Base-by-base conservation (phyloP, 371 early-diverging fungal species). In the Coemansia sp. region DNA sequence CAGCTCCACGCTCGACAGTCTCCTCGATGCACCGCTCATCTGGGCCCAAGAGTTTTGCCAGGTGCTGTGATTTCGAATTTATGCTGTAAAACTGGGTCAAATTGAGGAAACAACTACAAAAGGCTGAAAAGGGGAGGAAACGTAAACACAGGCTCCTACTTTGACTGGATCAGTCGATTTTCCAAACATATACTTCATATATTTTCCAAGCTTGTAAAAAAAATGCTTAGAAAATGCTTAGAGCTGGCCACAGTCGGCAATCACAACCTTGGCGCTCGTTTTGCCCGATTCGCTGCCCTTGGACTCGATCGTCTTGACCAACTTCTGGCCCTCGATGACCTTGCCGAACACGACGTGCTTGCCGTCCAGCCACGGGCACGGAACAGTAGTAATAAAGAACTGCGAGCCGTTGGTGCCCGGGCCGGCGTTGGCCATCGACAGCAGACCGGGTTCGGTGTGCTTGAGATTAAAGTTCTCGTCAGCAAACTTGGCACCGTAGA, bases 341-440 rank as follows among this genome's bases (percentile, higher is more conserved):
- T 78, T 47, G 57, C 99, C 99, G 80, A 99, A 99, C 50, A 99
- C 99, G 66, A 95, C 95, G 88, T 99, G 99, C 88, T 97, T 98
- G 69, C 94, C 94, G 82, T 99, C 97, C 69, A 99, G 89, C 98
- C 98, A 96, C 30, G n/a, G n/a, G n/a, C n/a, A n/a, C n/a, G n/a
- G n/a, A n/a, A n/a, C n/a, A n/a, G n/a, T n/a, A n/a, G n/a, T n/a
- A n/a, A n/a, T n/a, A n/a, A n/a, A 99, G 90, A 99, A 99, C 84
- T 99, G 99, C 68, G 94, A 94, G 63, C 99, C 99, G 86, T 99
- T 99, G 83, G 99, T 90, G 82, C 86, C 82, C 56, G 85, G 85
- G 52, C 99, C 99, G 71, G 93, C 85, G 80, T 99, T 99, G 65
- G 99, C 99, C 99, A 99, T 99, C 1, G 98, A 97, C 52, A 99